A percentile compares a stretch with the other conserved stretches of the same genome.
phyloP scores from a whole-genome alignment of 768 basidiomycete genomes.

The Fistulinella prunicolor region DNA sequence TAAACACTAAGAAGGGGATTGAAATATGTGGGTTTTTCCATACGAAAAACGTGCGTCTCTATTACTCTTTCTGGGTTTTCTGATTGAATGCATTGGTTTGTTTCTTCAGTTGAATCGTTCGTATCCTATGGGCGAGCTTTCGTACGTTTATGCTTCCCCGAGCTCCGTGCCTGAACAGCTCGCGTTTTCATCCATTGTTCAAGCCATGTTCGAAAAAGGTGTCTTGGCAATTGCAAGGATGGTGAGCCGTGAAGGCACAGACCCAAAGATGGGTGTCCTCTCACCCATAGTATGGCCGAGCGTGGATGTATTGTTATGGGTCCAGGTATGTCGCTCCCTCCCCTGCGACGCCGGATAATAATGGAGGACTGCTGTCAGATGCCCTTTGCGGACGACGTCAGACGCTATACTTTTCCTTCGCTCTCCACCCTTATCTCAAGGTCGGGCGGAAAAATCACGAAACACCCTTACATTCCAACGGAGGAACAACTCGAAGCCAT shows the following conservation, averaged over 20 bases:
- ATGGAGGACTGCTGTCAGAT: constrained; percentile 51
- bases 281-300: constrained; percentile 58
- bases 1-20: constrained; percentile 79
- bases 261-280: constrained; percentile 85
- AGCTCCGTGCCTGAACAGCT: constrained; percentile 67
- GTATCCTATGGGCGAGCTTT: constrained; percentile 77
- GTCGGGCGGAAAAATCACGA: constrained; percentile 66
- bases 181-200: constrained; percentile 81
- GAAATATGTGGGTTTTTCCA: constrained; percentile 86
- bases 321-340: constrained; percentile 51
- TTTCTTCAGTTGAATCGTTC: constrained; percentile 73
- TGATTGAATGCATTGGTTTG: not conserved
- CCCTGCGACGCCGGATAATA: not conserved
- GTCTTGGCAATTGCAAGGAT: constrained; percentile 80
- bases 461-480: constrained; percentile 84
- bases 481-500: constrained; percentile 75
- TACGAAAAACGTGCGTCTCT: constrained; percentile 51
- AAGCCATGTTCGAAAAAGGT: constrained; percentile 67
- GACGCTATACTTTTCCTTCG: constrained; percentile 83
- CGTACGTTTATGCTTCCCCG: constrained; percentile 81
- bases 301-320: constrained; percentile 82
- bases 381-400: constrained; percentile 94
- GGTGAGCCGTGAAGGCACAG: constrained; percentile 68
- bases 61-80: not conserved
- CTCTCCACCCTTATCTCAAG: constrained; percentile 70